These are phyloP conservation scores for Sequoia sempervirens DNA, from an alignment of 75 land plant species.

Conservation along the genomic window DNA sequence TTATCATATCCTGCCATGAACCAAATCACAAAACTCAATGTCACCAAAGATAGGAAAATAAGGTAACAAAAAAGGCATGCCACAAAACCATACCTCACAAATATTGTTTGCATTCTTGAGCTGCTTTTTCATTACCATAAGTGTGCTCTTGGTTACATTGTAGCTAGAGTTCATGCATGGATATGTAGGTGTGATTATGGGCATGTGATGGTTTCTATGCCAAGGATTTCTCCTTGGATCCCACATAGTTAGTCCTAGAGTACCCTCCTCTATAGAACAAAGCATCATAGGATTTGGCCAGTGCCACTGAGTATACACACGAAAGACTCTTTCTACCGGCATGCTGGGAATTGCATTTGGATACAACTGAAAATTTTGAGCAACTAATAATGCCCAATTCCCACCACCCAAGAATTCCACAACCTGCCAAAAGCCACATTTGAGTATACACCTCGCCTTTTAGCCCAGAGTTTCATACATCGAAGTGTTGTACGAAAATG, in stretches of 20 bases:
- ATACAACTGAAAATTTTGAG: constrained; percentile 42
- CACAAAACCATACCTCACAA: constrained; percentile 19
- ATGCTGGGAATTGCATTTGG: constrained; percentile 50
- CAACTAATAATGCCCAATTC: constrained; percentile 51
- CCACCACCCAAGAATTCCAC: constrained; percentile 51
- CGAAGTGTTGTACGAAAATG: constrained; percentile 46
- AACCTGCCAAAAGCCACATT: constrained; percentile 28
- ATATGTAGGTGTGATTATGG: constrained; percentile 48
- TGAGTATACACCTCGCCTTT: constrained; percentile 51
- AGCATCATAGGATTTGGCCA: constrained; percentile 60
- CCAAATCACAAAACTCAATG: background rate
- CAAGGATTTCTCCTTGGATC: constrained; percentile 47
- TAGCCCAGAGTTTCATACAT: constrained; percentile 53
- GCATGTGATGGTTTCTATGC: constrained; percentile 43
- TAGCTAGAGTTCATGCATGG: constrained; percentile 58
- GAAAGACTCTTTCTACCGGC: constrained; percentile 46
- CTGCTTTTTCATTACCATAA: constrained; percentile 44
- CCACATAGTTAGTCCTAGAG: constrained; percentile 42
- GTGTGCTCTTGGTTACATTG: constrained; percentile 42
- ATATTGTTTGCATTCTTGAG: constrained; percentile 33
- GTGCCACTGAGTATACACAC: constrained; percentile 50
- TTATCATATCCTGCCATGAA: constrained; percentile 20
- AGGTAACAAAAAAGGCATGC: background rate
- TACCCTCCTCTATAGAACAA: constrained; percentile 40
- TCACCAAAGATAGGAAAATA: background rate